Evolutionary conservation across 2,329 filamentous ascomycete genomes (phyloP).

Genomic region (Phyllosticta capitalensis): DNA sequence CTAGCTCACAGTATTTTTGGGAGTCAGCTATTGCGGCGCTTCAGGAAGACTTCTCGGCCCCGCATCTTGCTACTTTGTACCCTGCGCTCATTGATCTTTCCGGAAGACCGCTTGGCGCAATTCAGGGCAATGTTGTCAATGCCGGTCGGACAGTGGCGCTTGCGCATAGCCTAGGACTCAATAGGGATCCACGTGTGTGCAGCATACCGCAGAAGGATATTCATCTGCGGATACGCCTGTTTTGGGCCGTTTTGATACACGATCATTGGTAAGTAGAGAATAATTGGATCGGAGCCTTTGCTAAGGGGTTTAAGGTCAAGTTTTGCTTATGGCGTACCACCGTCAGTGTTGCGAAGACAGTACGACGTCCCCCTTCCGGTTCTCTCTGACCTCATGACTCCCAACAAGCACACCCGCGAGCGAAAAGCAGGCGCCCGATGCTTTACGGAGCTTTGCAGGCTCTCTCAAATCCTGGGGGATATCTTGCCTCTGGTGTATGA

Average conservation of each 20-base stretch:
- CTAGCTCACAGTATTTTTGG: constrained; percentile 31
- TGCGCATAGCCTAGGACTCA: constrained; percentile 46
- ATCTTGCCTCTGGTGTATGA: constrained; percentile 31
- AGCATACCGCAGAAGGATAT: constrained; percentile 43
- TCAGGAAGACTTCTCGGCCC: constrained; percentile 34
- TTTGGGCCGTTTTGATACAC: constrained; percentile 50
- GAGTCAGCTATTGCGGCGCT: constrained; percentile 33
- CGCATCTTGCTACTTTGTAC: constrained; percentile 31
- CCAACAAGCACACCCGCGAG: constrained; percentile 24
- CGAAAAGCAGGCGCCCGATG: constrained; percentile 40
- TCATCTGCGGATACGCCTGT: constrained; percentile 41
- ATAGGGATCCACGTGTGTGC: constrained; percentile 46
- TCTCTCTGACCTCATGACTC: constrained; percentile 29
- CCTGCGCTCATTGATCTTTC: constrained; percentile 32
- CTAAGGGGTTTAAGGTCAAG: constrained; percentile 30
- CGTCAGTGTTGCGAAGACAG: constrained; percentile 43
- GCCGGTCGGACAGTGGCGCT: constrained; percentile 45
- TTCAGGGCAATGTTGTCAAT: constrained; percentile 42
- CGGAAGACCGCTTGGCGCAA: constrained; percentile 31
- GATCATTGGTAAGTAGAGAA: constrained; percentile 39
- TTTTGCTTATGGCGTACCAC: constrained; percentile 47
- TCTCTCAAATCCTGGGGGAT: constrained; percentile 36
- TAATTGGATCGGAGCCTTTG: not conserved
- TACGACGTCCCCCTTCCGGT: constrained; percentile 48
- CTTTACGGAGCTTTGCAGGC: constrained; percentile 43